Evolutionary conservation across 2,329 filamentous ascomycete species (phyloP).

Genomic region (Juglanconis oblonga): DNA sequence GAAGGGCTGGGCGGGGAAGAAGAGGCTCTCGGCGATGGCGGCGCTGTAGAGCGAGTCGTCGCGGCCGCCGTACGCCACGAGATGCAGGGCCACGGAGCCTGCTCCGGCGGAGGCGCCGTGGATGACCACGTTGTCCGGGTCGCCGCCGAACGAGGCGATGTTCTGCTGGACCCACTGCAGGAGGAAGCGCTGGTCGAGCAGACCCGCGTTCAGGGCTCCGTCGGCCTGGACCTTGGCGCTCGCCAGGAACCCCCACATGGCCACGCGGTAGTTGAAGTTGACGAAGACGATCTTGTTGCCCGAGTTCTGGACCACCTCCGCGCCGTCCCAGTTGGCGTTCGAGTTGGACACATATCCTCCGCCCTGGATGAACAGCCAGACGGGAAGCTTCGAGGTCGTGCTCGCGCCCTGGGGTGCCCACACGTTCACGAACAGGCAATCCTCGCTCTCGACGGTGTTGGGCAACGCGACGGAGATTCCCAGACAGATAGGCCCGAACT

Average conservation of each 20-base stretch:
- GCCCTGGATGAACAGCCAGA: slow-evolving; percentile 53
- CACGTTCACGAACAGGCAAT: slow-evolving; percentile 45
- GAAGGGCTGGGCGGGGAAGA: slow-evolving; percentile 46
- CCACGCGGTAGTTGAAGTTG: slow-evolving; percentile 63
- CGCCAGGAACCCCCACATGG: slow-evolving; percentile 60
- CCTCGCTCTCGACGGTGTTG: slow-evolving; percentile 25
- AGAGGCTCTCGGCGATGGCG: slow-evolving; percentile 45
- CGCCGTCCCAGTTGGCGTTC: slow-evolving; percentile 53
- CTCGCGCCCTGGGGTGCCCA: slow-evolving; percentile 41
- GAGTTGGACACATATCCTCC: slow-evolving; percentile 44
- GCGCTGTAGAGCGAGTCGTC: slow-evolving; percentile 45
- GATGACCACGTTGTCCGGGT: slow-evolving; percentile 57
- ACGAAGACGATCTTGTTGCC: slow-evolving; percentile 50
- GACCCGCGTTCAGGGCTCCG: slow-evolving; percentile 60
- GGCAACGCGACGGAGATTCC: slow-evolving; percentile 33
- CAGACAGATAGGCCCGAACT: slow-evolving; percentile 46
- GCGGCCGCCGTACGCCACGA: slow-evolving; percentile 44
- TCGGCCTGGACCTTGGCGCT: slow-evolving; percentile 51
- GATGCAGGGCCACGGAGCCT: slow-evolving; percentile 53
- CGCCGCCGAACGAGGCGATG: slow-evolving; percentile 57
- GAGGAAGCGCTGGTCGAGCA: slow-evolving; percentile 60
- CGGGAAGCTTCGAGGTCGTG: slow-evolving; percentile 41
- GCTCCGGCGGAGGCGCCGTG: slow-evolving; percentile 61
- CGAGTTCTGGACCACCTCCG: slow-evolving; percentile 42
- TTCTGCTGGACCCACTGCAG: slow-evolving; percentile 61